Base-by-base conservation (phyloP, 352 stramenopile genomes). In the Pythium plurisporium region DNA sequence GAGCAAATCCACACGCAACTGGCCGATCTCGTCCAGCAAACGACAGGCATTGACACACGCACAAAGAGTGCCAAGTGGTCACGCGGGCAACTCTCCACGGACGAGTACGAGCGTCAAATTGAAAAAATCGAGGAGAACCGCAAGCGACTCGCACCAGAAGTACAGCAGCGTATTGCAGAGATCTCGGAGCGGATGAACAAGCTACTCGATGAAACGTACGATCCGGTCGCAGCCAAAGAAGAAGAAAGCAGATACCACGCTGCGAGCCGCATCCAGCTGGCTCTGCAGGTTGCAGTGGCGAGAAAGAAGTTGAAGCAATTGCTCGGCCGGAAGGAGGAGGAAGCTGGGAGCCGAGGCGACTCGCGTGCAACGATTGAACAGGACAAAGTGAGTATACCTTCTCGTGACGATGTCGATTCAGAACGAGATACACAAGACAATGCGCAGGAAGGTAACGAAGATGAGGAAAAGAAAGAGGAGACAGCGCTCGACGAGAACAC, bases 231-330 rank as follows among this genome's bases (percentile, higher is more conserved):
- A 7, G 57, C 49, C 5, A 67, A 81, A 7, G 27, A 20, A 0
- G 44, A 67, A 5, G 60, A 76, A 46, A 40, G 29, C 9, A 29
- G 56, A 19, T 67, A 59, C 43, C 26, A 54, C 5, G 69, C 74
- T 20, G 72, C 74, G 1, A 55, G 48, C 10, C 74, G 69, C n/a
- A 82, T 87, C 45, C 77, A 86, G 47, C 38, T 64, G 2, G 67
- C 71, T 17, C 62, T 82, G 15, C 67, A 77, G 38, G 56, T 79
- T 10, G 59, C 65, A 14, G 49, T 79, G 3, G 76, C 79, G 5
- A 65, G 76, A n/a, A 77, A 76, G 36, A 59, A 75, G 6, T 60
- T 89, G 20, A 63, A 70, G 47, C 59, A 54, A 20, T 61, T 86
- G 17, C 37, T 83, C 22, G 61, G 48, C 14, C 42, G 40, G 17